These are phyloP conservation scores for Forsythia suspensa DNA, from an alignment of 257 asterid species.

Conservation along the genomic window DNA sequence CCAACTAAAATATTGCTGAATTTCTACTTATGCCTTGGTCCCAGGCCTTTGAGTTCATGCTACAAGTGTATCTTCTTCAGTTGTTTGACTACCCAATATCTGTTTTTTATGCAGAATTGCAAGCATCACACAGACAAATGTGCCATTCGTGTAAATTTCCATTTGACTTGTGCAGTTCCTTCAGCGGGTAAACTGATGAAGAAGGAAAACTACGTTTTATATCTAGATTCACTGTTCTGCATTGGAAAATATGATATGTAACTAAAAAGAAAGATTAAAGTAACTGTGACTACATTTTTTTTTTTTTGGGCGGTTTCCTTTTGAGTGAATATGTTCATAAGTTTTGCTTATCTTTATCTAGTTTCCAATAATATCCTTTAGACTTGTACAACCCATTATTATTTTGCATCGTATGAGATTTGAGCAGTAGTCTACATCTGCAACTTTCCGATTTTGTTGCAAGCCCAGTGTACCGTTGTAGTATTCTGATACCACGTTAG, in stretches of 20 bases:
- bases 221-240: background rate
- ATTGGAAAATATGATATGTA: no score
- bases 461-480: no score
- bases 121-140: conserved; percentile 34
- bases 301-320: no score
- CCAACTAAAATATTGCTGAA: conserved; percentile 1
- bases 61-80: background rate
- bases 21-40: background rate
- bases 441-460: background rate
- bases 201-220: background rate
- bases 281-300: no score
- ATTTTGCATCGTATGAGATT: background rate
- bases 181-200: conserved; percentile 11
- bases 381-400: background rate
- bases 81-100: conserved; percentile 1
- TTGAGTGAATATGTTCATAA: no score
- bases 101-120: conserved; percentile 48
- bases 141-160: conserved; percentile 19
- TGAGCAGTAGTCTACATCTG: background rate
- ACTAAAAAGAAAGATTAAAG: no score
- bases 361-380: background rate
- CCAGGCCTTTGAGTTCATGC: background rate
- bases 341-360: background rate
- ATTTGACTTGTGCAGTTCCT: conserved; percentile 23
- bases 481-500: no score